Conservation (phyloP, 2,329 filamentous ascomycete genomes). For the Fusarium sp. region DNA sequence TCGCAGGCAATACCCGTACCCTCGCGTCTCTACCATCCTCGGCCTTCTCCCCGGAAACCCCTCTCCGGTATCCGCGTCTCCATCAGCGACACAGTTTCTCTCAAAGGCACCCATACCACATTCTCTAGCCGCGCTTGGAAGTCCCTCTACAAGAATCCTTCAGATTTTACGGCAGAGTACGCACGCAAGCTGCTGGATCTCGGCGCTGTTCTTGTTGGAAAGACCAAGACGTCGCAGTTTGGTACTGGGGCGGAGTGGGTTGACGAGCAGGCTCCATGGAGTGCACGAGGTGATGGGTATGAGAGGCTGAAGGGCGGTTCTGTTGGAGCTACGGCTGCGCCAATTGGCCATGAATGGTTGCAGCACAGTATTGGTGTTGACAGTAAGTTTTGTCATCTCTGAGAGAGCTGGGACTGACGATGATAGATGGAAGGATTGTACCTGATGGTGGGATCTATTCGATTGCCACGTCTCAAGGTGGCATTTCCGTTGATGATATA, state of each 20-base stretch:
- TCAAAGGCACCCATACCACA: constrained; percentile 65
- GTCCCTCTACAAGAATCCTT: constrained; percentile 60
- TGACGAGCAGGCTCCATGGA: constrained; percentile 56
- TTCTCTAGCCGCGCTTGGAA: constrained; percentile 71
- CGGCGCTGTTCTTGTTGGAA: constrained; percentile 68
- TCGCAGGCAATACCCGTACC: constrained; percentile 52
- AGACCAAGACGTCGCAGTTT: constrained; percentile 64
- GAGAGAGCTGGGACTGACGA: constrained; percentile 25
- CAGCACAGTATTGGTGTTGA: constrained; percentile 52
- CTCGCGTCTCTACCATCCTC: constrained; percentile 50
- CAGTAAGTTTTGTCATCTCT: constrained; percentile 41
- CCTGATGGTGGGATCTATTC: constrained; percentile 48
- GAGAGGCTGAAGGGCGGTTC: constrained; percentile 51
- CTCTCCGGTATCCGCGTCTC: constrained; percentile 53
- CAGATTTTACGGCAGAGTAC: constrained; percentile 59
- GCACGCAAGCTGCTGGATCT: constrained; percentile 68
- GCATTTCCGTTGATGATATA: constrained; percentile 23
- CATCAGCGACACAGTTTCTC: constrained; percentile 49
- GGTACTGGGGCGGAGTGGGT: constrained; percentile 57
- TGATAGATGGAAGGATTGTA: constrained; percentile 35
- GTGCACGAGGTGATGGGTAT: constrained; percentile 61
- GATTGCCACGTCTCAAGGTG: constrained; percentile 36
- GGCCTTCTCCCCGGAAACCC: constrained; percentile 46
- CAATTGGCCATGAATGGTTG: constrained; percentile 58
- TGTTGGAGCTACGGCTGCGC: constrained; percentile 53